Evolutionary conservation across 495 filamentous ascomycete species (phyloP).

Genomic region (Podospora australis): DNA sequence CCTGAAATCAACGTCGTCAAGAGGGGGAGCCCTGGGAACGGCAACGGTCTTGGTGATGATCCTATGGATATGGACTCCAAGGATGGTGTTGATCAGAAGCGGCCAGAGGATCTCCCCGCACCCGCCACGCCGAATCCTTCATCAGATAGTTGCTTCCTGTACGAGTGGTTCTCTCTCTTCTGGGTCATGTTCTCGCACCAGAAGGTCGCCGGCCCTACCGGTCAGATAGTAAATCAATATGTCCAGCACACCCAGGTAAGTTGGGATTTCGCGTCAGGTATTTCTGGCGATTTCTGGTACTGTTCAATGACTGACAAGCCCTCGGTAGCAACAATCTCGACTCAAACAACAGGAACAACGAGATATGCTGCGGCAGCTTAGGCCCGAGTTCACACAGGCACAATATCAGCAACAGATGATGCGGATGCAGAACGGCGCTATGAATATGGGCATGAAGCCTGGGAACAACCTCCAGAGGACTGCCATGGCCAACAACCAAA

Average conservation of each 20-base stretch:
- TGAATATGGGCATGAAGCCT: slow-evolving; percentile 44
- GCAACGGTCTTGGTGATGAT: slow-evolving; percentile 73
- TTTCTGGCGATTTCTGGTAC: background rate
- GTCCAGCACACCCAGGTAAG: slow-evolving; percentile 76
- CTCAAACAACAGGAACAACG: slow-evolving; percentile 61
- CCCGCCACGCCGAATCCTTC: slow-evolving; percentile 61
- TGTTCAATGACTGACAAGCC: slow-evolving; percentile 12
- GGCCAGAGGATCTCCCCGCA: slow-evolving; percentile 70
- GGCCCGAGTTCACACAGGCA: slow-evolving; percentile 41
- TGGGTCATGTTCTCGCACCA: slow-evolving; percentile 89
- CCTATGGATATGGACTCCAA: slow-evolving; percentile 77
- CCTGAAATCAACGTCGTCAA: slow-evolving; percentile 47
- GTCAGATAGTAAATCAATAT: slow-evolving; percentile 54
- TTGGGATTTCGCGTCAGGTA: slow-evolving; percentile 1
- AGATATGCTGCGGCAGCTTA: slow-evolving; percentile 61
- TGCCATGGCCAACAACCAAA: slow-evolving; percentile 71
- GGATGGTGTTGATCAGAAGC: slow-evolving; percentile 64
- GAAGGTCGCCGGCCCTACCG: slow-evolving; percentile 52
- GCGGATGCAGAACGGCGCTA: slow-evolving; percentile 28
- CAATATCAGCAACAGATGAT: slow-evolving; percentile 51
- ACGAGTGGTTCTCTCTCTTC: slow-evolving; percentile 94
- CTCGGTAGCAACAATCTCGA: slow-evolving; percentile 55
- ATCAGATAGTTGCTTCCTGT: slow-evolving; percentile 70
- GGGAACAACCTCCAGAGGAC: slow-evolving; percentile 60
- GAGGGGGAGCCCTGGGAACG: slow-evolving; percentile 51